A percentile compares a stretch with the other conserved stretches of the same genome.
Conservation (phyloP, 306 rosid genomes). For the Oxytropis ochrocephala region DNA sequence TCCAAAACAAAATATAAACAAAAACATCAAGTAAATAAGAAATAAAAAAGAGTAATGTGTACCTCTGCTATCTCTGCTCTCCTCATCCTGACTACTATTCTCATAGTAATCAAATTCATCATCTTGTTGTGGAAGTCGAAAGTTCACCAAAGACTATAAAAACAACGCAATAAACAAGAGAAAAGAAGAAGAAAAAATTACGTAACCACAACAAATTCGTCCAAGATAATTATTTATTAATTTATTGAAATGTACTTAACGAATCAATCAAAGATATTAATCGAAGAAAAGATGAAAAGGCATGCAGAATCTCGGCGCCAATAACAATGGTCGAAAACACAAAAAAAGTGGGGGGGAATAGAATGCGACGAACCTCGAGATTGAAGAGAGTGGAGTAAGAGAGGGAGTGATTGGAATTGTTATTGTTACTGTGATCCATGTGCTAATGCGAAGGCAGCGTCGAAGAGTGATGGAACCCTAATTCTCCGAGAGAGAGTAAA, state of each 20-base stretch:
- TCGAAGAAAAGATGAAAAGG: not conserved
- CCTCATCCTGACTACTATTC: conserved; percentile 89
- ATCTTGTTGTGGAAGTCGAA: conserved; percentile 82
- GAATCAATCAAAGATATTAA: not conserved
- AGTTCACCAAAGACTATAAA: conserved; percentile 72
- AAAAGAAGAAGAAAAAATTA: not conserved
- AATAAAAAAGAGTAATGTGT: conserved; percentile 10
- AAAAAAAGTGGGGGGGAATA: not conserved
- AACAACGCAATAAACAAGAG: not conserved
- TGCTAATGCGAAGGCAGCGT: conserved; percentile 21
- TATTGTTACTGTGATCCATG: conserved; percentile 61
- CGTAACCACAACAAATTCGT: not conserved
- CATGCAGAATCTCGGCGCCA: not conserved
- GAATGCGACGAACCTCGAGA: conserved; percentile 53
- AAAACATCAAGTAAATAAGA: not conserved
- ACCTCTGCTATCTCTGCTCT: conserved; percentile 96
- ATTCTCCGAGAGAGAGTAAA: conserved; percentile 24
- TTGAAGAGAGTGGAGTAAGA: conserved; percentile 71
- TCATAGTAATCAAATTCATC: conserved; percentile 92
- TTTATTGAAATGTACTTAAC: not conserved
- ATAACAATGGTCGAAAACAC: not conserved
- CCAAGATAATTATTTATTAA: not conserved
- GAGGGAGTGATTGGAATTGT: conserved; percentile 51
- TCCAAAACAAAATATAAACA: not conserved
- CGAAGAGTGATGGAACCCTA: conserved; percentile 23